Evolutionary conservation across 192 early-diverging fungal species (phyloP).

Genomic region (Anaeromyces robustus): DNA sequence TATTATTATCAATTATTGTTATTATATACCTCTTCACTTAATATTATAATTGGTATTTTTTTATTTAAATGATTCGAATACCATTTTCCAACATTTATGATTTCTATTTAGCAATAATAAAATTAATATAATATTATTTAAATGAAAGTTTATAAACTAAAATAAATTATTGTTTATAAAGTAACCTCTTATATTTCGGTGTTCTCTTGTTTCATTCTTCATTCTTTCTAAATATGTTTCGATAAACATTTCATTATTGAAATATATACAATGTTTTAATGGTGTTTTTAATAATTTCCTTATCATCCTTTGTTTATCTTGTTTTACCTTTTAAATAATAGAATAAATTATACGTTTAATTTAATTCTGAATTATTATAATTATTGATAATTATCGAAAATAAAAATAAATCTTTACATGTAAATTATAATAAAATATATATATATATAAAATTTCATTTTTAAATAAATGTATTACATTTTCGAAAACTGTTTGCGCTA

Average conservation of each 20-base stretch:
- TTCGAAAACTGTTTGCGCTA: conserved; percentile 44
- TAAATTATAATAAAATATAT: no score
- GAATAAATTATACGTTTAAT: no score
- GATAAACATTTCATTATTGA: conserved; percentile 51
- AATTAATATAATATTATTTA: no score
- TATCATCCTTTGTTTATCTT: conserved; percentile 29
- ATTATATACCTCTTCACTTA: conserved; percentile 27
- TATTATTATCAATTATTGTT: no score
- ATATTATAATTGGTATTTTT: conserved; percentile 18
- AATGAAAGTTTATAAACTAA: no score
- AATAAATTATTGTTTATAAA: background rate
- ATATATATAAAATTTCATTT: no score
- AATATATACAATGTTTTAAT: conserved; percentile 34
- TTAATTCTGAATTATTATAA: no score
- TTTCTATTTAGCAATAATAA: conserved; percentile 19
- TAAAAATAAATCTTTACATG: no score
- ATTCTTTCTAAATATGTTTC: conserved; percentile 16
- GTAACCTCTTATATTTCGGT: conserved; percentile 20
- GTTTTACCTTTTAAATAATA: conserved; percentile 46
- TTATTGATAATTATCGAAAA: no score
- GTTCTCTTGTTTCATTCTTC: conserved; percentile 15
- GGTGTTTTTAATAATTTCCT: conserved; percentile 5
- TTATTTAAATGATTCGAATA: conserved; percentile 31
- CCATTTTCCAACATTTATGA: conserved; percentile 34
- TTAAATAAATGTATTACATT: no score